Percentiles rank a stretch among this genome's conserved stretches.
Evolutionary conservation across 2,329 filamentous ascomycete genomes (phyloP).

Genomic region (Ophiostoma himal-ulmi): DNA sequence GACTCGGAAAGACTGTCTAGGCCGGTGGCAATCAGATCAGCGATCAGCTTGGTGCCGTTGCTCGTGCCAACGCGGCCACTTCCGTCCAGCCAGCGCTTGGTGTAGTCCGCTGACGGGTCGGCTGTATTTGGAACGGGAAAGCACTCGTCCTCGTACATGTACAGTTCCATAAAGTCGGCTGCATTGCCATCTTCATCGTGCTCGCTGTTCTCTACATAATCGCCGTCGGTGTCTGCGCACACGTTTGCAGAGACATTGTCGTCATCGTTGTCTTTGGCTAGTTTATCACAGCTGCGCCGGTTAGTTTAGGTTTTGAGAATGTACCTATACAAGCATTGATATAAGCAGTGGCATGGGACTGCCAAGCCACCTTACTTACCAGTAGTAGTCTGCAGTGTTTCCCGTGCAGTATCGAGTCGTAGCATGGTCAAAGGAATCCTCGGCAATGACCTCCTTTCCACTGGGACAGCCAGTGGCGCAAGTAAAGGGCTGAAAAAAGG

Average conservation of each 20-base stretch:
- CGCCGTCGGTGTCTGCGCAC: not conserved
- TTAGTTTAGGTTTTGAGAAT: not conserved
- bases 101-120: not conserved
- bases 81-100: not conserved
- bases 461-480: not conserved
- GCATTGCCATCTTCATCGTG: not conserved
- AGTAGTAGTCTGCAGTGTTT: not conserved
- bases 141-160: slow-evolving; percentile 1
- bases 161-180: not conserved
- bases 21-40: not conserved
- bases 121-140: not conserved
- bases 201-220: not conserved
- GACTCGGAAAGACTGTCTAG: not conserved
- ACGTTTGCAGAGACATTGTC: not conserved
- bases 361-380: not conserved
- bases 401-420: not conserved
- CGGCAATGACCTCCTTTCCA: not conserved
- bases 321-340: too few relatives aligned
- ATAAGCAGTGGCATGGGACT: too few relatives aligned
- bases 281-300: not conserved
- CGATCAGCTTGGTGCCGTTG: not conserved
- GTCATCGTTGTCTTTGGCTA: not conserved
- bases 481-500: not conserved
- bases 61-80: not conserved
- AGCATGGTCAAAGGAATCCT: not conserved